These are phyloP conservation scores for Terfezia claveryi DNA, from an alignment of 495 filamentous ascomycete genomes.

Conservation along the genomic window DNA sequence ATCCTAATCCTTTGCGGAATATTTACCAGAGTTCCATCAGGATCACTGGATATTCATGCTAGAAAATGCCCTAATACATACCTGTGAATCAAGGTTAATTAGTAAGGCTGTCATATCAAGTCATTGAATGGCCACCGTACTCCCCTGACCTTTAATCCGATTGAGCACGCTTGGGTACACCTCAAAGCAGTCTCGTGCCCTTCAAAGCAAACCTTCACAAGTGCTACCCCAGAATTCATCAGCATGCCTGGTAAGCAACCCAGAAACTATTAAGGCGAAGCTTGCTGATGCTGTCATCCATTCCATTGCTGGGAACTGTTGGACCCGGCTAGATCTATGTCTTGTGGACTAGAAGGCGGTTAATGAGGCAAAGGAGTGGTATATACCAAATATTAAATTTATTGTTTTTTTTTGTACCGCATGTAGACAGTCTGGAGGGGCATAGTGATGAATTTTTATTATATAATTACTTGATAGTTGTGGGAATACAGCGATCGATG, in stretches of 20 bases:
- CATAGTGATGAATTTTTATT: too few relatives aligned
- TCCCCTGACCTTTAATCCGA: constrained; percentile 1
- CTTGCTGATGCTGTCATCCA: too few relatives aligned
- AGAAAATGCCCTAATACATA: constrained; percentile 1
- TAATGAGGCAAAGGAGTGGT: constrained; percentile 4
- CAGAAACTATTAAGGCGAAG: too few relatives aligned
- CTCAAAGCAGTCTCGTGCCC: constrained; percentile 3
- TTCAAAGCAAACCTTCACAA: too few relatives aligned
- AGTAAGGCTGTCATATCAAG: background rate
- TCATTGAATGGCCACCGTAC: background rate
- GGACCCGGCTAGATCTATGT: background rate
- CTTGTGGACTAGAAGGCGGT: constrained; percentile 2
- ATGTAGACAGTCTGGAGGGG: too few relatives aligned
- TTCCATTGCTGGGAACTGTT: background rate
- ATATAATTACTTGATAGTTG: too few relatives aligned
- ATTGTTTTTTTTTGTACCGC: too few relatives aligned
- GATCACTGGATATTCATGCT: background rate
- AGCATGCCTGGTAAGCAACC: too few relatives aligned
- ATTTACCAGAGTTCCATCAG: background rate
- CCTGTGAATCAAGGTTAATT: background rate
- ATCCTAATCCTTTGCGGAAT: background rate
- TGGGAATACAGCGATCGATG: too few relatives aligned
- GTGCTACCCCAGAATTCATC: too few relatives aligned
- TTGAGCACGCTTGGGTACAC: constrained; percentile 1
- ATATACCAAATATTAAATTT: constrained; percentile 4